A percentile compares a stretch with the other conserved stretches of the same genome.
These are phyloP conservation scores for Xylaria sp. DNA, from an alignment of 2,329 filamentous ascomycete genomes.

Conservation along the genomic window DNA sequence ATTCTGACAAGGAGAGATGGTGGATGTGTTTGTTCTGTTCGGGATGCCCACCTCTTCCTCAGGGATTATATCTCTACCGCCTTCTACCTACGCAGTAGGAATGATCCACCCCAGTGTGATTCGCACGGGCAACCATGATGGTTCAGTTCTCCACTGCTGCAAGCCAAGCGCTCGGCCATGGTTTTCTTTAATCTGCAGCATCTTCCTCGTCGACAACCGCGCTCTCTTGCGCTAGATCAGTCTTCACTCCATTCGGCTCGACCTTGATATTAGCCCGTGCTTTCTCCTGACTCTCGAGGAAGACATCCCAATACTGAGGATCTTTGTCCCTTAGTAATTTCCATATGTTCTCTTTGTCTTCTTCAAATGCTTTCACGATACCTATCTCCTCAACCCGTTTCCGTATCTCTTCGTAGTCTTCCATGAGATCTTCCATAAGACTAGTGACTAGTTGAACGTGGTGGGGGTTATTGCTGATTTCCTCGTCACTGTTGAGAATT, in stretches of 20 bases:
- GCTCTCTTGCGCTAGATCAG: constrained; percentile 35
- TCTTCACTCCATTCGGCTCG: constrained; percentile 37
- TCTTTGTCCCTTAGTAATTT: constrained; percentile 67
- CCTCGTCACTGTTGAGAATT: constrained; percentile 59
- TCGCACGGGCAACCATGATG: neutral
- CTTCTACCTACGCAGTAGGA: neutral
- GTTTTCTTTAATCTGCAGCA: constrained; percentile 50
- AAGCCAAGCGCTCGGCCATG: neutral
- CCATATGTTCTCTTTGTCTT: constrained; percentile 63
- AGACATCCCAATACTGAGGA: constrained; percentile 71
- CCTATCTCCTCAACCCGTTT: constrained; percentile 66
- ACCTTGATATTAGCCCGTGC: constrained; percentile 63
- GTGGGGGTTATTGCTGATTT: constrained; percentile 61
- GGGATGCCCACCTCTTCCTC: neutral
- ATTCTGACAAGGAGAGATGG: neutral
- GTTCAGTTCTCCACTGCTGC: neutral
- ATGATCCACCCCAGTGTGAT: neutral
- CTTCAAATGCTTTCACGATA: constrained; percentile 69
- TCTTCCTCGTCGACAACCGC: constrained; percentile 54
- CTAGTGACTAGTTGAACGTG: constrained; percentile 66
- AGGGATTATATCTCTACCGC: neutral
- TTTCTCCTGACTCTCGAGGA: constrained; percentile 71
- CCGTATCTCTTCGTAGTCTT: constrained; percentile 68
- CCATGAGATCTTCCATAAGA: constrained; percentile 71
- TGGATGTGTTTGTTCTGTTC: neutral